Percentiles rank a stretch among this genome's conserved stretches.
These are phyloP conservation scores for Wallacemonas sp. DNA, from an alignment of 208 protist species.

Conservation along the genomic window DNA sequence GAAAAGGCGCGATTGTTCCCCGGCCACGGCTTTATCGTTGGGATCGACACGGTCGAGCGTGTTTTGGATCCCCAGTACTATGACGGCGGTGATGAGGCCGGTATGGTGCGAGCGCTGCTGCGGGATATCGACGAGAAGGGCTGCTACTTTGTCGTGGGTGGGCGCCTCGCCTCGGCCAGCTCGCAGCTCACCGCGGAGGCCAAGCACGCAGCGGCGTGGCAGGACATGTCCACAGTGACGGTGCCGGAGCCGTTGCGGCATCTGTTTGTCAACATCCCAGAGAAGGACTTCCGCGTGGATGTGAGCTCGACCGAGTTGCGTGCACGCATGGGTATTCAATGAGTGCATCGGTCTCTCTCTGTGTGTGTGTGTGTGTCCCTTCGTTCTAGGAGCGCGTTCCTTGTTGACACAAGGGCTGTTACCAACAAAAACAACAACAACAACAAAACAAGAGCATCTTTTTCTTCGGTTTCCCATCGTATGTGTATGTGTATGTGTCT, in stretches of 20 bases:
- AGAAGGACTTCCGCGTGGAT: slow-evolving; percentile 63
- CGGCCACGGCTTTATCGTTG: slow-evolving; percentile 67
- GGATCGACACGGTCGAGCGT: slow-evolving; percentile 70
- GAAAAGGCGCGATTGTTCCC: slow-evolving; percentile 68
- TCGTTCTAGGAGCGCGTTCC: too few species aligned
- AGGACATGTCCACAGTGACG: slow-evolving; percentile 35
- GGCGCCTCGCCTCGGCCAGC: slow-evolving; percentile 23
- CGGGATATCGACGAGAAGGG: slow-evolving; percentile 11
- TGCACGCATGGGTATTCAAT: slow-evolving; percentile 8
- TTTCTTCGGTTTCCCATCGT: too few species aligned
- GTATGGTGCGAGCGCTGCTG: slow-evolving; percentile 18
- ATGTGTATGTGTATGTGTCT: not conserved
- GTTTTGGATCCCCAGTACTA: slow-evolving; percentile 76
- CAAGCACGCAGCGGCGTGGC: slow-evolving; percentile 25
- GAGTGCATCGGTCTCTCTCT: too few species aligned
- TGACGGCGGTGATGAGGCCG: slow-evolving; percentile 28
- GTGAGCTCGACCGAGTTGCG: slow-evolving; percentile 76
- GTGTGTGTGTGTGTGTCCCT: too few species aligned
- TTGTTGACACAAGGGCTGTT: too few species aligned
- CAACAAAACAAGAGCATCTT: not conserved
- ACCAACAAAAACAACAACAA: too few species aligned
- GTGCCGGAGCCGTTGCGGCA: slow-evolving; percentile 40
- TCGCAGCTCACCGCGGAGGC: slow-evolving; percentile 6
- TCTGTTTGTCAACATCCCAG: slow-evolving; percentile 52
- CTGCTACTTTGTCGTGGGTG: slow-evolving; percentile 38